Evolutionary conservation across 441 rosid genomes (phyloP).

Genomic region (Dalechampia spathulata): DNA sequence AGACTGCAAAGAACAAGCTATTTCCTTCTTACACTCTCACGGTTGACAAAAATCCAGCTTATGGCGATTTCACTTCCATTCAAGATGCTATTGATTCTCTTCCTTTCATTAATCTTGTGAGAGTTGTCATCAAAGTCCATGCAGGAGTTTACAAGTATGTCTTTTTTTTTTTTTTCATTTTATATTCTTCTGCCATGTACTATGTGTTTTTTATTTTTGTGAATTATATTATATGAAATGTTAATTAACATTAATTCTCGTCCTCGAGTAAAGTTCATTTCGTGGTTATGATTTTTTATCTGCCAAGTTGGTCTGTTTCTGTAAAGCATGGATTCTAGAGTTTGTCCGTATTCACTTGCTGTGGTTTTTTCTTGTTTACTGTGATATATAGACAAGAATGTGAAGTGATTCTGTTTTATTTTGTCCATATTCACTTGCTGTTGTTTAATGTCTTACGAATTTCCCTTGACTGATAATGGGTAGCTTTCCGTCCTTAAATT

Average conservation of each 20-base stretch:
- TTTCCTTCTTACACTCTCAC: constrained; percentile 65
- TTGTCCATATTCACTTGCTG: background rate
- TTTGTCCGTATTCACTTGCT: no score
- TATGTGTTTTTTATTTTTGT: background rate
- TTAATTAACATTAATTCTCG: no score
- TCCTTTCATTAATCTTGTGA: constrained; percentile 70
- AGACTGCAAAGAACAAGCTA: constrained; percentile 77
- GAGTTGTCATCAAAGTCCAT: constrained; percentile 89
- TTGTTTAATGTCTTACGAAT: background rate
- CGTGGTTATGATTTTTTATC: no score
- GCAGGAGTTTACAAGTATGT: constrained; percentile 94
- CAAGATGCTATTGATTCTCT: constrained; percentile 95
- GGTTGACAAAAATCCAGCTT: constrained; percentile 51
- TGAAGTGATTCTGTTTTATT: no score
- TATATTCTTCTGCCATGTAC: background rate
- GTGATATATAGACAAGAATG: no score
- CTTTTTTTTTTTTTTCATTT: background rate
- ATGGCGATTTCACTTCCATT: constrained; percentile 78
- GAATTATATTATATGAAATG: no score
- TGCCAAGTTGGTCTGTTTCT: no score
- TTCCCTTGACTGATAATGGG: background rate
- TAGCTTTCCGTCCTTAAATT: constrained; percentile 5
- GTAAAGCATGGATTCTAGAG: no score
- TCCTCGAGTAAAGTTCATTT: no score
- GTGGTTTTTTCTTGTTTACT: no score